Conservation (phyloP, 129 eudicot genomes). For the Pulicaria dysenterica region DNA sequence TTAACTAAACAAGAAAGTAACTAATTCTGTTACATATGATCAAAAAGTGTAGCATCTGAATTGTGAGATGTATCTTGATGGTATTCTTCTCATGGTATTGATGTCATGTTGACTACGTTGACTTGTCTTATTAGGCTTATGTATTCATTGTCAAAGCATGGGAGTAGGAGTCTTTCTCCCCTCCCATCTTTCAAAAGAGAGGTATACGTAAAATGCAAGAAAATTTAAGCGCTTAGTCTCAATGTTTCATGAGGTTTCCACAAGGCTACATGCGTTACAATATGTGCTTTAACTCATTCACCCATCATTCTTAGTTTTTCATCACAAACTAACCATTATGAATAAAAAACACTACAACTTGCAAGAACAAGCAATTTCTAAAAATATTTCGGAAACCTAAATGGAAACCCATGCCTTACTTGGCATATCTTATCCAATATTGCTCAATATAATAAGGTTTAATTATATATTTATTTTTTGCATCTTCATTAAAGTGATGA, state of each 20-base stretch:
- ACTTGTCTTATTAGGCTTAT: no score
- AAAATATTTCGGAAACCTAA: no score
- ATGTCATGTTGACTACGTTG: no score
- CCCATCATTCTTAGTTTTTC: constrained; percentile 9
- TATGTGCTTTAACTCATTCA: background rate
- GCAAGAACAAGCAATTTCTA: background rate
- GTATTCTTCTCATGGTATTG: no score
- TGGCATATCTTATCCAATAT: background rate
- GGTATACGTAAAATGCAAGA: background rate
- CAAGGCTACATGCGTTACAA: background rate
- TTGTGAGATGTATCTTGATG: no score
- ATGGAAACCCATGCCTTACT: background rate
- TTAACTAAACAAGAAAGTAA: no score
- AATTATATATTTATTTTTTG: background rate
- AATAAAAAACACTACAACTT: background rate
- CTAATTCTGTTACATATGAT: no score
- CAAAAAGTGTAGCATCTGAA: no score
- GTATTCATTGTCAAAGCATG: no score
- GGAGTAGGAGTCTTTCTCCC: no score
- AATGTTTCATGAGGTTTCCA: background rate
- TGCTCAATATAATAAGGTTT: background rate
- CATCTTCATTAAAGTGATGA: constrained; percentile 9
- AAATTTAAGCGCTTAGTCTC: background rate
- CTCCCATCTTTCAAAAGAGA: background rate
- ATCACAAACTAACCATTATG: background rate